Evolutionary conservation across 2,329 filamentous ascomycete species (phyloP).

Genomic region (Ascochyta clinopodiicola): DNA sequence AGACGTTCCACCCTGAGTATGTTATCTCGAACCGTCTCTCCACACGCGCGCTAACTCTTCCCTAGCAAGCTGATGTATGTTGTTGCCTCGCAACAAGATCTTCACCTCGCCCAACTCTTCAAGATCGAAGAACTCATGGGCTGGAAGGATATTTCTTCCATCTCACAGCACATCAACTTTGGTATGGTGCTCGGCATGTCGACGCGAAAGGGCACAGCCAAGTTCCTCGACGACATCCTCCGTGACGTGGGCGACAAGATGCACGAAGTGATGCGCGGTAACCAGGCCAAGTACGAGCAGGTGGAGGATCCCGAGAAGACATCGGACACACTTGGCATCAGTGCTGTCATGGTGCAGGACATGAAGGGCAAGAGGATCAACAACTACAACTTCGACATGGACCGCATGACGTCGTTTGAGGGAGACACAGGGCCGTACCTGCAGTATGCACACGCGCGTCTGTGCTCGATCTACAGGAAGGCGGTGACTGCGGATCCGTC

Average conservation of each 20-base stretch:
- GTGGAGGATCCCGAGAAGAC: conserved; percentile 81
- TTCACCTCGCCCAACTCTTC: conserved; percentile 70
- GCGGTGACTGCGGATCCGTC: conserved; percentile 58
- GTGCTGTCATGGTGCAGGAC: conserved; percentile 96
- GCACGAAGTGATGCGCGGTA: conserved; percentile 96
- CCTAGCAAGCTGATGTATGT: conserved; percentile 69
- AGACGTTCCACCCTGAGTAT: conserved; percentile 66
- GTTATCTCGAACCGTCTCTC: not conserved
- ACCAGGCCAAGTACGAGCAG: conserved; percentile 87
- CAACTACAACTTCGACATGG: conserved; percentile 77
- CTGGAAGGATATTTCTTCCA: conserved; percentile 63
- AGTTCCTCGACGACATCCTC: conserved; percentile 58
- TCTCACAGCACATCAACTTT: conserved; percentile 70
- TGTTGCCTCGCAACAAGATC: conserved; percentile 68
- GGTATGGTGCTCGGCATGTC: conserved; percentile 71
- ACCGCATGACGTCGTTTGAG: conserved; percentile 82
- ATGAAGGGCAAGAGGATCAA: conserved; percentile 90
- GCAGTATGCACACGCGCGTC: conserved; percentile 71
- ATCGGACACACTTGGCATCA: conserved; percentile 90
- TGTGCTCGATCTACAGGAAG: conserved; percentile 57
- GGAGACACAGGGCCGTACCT: conserved; percentile 86
- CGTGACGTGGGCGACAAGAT: conserved; percentile 82
- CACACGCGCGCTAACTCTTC: not conserved
- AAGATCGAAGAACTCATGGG: conserved; percentile 69
- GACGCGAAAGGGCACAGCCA: conserved; percentile 67